phyloP scores from a whole-genome alignment of 768 basidiomycete genomes.

The Saitozyma podzolica region DNA sequence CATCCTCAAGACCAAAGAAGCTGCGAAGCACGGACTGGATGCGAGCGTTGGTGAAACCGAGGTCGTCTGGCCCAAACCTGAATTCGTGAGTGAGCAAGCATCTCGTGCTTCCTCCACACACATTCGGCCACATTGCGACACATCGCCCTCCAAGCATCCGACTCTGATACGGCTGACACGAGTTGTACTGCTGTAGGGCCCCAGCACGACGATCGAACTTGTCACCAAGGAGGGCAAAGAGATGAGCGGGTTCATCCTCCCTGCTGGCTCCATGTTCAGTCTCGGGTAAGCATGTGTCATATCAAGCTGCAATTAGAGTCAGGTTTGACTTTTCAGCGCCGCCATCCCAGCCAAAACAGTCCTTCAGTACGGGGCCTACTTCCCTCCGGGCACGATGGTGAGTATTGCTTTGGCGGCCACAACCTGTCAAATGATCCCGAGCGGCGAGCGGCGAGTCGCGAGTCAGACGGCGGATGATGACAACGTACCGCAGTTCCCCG shows the following conservation, averaged over 20 bases:
- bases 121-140: no score
- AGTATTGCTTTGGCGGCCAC: background rate
- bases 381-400: slow-evolving; percentile 47
- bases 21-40: slow-evolving; percentile 36
- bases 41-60: slow-evolving; percentile 19
- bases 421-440: background rate
- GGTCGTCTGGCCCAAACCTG: slow-evolving; percentile 43
- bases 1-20: slow-evolving; percentile 43
- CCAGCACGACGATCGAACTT: slow-evolving; percentile 35
- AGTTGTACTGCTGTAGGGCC: slow-evolving; percentile 17
- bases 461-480: slow-evolving; percentile 2
- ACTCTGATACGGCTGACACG: background rate
- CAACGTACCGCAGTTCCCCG: slow-evolving; percentile 27
- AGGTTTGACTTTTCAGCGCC: background rate
- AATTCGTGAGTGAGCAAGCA: slow-evolving; percentile 30
- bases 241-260: slow-evolving; percentile 35
- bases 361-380: slow-evolving; percentile 33
- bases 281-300: slow-evolving; percentile 22
- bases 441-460: background rate
- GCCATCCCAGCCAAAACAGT: slow-evolving; percentile 16
- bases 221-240: slow-evolving; percentile 32
- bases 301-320: background rate
- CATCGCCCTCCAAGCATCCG: background rate
- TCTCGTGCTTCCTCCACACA: background rate
- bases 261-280: slow-evolving; percentile 46